Evolutionary conservation across 1,284 basidiomycete genomes (phyloP).

Genomic region (Singerocomus inundabilis): DNA sequence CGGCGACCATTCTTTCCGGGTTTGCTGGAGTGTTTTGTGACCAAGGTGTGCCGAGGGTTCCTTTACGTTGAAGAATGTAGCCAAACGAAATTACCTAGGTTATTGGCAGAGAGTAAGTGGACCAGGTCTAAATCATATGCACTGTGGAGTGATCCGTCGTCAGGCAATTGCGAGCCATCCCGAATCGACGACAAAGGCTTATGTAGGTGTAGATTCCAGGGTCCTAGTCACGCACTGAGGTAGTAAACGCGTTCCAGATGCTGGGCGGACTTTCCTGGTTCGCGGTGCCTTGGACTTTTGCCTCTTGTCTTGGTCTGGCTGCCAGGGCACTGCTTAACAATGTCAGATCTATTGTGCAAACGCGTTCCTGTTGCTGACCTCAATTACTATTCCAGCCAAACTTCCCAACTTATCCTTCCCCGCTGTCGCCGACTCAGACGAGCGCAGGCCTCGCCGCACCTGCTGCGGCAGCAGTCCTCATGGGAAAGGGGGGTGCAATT

Average conservation of each 20-base stretch:
- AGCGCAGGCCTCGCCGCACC: slow-evolving; percentile 55
- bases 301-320: slow-evolving; percentile 54
- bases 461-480: slow-evolving; percentile 49
- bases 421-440: slow-evolving; percentile 46
- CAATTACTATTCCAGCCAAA: slow-evolving; percentile 34
- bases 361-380: background rate
- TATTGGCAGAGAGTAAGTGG: slow-evolving; percentile 48
- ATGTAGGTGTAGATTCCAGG: slow-evolving; percentile 31
- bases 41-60: slow-evolving; percentile 41
- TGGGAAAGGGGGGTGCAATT: slow-evolving; percentile 52
- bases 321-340: slow-evolving; percentile 50
- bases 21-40: slow-evolving; percentile 51
- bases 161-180: slow-evolving; percentile 51
- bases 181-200: slow-evolving; percentile 49
- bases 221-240: background rate
- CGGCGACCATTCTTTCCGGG: slow-evolving; percentile 44
- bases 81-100: slow-evolving; percentile 28
- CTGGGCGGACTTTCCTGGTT: slow-evolving; percentile 65
- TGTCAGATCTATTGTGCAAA: slow-evolving; percentile 23
- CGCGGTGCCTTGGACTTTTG: slow-evolving; percentile 58
- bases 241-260: slow-evolving; percentile 36
- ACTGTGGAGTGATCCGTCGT: background rate
- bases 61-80: too few relatives aligned
- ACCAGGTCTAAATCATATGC: background rate
- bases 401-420: slow-evolving; percentile 53